Percentiles rank a stretch among this genome's conserved stretches.
Evolutionary conservation across 2,329 filamentous ascomycete genomes (phyloP).

Genomic region (Calycina marina): DNA sequence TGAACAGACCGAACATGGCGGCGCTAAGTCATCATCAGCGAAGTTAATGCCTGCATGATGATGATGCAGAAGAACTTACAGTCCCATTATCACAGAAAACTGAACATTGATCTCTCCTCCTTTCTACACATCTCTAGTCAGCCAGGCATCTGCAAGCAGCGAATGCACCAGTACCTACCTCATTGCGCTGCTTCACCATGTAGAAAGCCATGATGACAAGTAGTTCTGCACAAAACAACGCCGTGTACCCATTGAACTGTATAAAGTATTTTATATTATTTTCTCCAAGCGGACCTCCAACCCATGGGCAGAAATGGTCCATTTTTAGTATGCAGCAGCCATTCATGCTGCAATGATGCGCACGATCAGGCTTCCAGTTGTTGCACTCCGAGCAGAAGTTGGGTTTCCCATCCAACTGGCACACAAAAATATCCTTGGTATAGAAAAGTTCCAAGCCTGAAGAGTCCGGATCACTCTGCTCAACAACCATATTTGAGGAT

Average conservation of each 20-base stretch:
- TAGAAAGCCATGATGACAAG: conserved; percentile 51
- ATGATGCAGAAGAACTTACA: conserved; percentile 36
- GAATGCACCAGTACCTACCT: too few species aligned
- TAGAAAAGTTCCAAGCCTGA: conserved; percentile 65
- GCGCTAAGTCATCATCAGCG: conserved; percentile 23
- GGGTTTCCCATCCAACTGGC: conserved; percentile 69
- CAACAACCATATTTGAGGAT: conserved; percentile 10
- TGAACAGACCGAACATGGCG: conserved; percentile 68
- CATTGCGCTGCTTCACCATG: conserved; percentile 34
- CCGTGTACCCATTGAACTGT: conserved; percentile 67
- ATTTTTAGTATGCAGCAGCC: conserved; percentile 81
- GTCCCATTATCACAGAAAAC: conserved; percentile 49
- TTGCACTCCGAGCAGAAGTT: conserved; percentile 74
- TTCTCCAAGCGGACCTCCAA: conserved; percentile 84
- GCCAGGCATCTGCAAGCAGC: too few species aligned
- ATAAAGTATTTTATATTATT: conserved; percentile 84
- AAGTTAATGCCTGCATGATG: conserved; percentile 2
- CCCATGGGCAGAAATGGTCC: conserved; percentile 95
- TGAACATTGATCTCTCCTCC: conserved; percentile 34
- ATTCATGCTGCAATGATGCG: conserved; percentile 77
- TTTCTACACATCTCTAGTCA: conserved; percentile 6
- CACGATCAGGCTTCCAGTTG: conserved; percentile 76
- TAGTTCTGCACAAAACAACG: conserved; percentile 49
- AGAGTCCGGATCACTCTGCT: conserved; percentile 34
- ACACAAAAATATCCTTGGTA: conserved; percentile 69